These are phyloP conservation scores for Tuber borchii DNA, from an alignment of 495 filamentous ascomycete genomes.

Conservation along the genomic window DNA sequence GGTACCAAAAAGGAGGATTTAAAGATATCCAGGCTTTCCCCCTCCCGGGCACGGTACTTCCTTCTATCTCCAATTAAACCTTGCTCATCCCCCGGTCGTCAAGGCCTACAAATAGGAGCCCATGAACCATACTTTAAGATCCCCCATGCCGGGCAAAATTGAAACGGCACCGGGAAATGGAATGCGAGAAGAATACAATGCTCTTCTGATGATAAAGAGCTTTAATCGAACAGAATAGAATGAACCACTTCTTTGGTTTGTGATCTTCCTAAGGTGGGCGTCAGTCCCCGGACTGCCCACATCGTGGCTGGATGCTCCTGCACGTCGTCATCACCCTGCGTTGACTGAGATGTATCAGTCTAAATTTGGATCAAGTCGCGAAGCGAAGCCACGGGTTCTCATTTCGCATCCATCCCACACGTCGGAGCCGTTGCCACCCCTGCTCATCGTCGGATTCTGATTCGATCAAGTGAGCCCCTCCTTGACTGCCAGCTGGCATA, in stretches of 20 bases:
- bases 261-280: constrained; percentile 22
- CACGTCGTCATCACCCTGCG: constrained; percentile 41
- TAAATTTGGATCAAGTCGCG: constrained; percentile 41
- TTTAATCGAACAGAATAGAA: constrained; percentile 13
- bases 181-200: constrained; percentile 3
- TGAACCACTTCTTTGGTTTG: constrained; percentile 16
- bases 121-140: background rate
- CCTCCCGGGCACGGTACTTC: background rate
- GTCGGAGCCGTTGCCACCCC: constrained; percentile 36
- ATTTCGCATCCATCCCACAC: constrained; percentile 36
- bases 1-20: background rate
- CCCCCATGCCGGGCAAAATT: background rate
- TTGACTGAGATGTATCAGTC: constrained; percentile 41
- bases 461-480: constrained; percentile 40
- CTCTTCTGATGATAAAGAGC: constrained; percentile 1
- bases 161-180: background rate
- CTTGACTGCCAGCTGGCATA: constrained; percentile 41
- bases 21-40: background rate
- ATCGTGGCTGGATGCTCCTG: constrained; percentile 40
- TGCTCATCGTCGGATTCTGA: constrained; percentile 36
- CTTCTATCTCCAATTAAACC: background rate
- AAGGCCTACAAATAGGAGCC: background rate
- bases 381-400: constrained; percentile 41
- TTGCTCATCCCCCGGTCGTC: background rate
- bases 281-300: constrained; percentile 34